Evolutionary conservation across 331 rosid genomes (phyloP).

Genomic region (Ulmus americana): DNA sequence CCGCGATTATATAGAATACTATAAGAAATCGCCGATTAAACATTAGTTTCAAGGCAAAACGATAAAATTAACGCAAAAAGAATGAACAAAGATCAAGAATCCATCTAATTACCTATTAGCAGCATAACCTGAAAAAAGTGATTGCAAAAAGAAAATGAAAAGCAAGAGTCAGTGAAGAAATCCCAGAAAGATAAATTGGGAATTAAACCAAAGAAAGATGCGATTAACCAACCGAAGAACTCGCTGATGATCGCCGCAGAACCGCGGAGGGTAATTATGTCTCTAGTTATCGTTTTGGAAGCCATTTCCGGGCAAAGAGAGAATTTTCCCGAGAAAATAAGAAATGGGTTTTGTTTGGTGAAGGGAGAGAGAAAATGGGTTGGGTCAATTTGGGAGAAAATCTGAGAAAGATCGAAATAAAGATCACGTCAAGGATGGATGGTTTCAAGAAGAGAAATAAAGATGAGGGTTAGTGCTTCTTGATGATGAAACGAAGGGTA

Average conservation of each 20-base stretch:
- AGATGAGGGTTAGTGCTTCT: conserved; percentile 21
- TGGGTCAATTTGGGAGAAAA: background rate
- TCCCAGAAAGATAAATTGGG: background rate
- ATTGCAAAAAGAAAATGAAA: background rate
- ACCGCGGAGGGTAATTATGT: conserved; percentile 94
- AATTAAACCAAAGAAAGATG: background rate
- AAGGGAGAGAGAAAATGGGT: background rate
- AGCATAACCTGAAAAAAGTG: conserved; percentile 68
- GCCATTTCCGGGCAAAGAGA: conserved; percentile 40
- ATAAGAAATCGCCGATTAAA: conserved; percentile 3
- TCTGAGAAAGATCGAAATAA: background rate
- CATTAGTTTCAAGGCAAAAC: background rate
- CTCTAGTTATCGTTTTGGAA: conserved; percentile 67
- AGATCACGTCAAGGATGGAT: background rate
- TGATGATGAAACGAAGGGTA: conserved; percentile 22
- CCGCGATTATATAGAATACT: conserved; percentile 87
- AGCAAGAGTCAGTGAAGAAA: conserved; percentile 19
- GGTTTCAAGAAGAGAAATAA: conserved; percentile 12
- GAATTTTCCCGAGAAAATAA: background rate
- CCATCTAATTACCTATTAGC: conserved; percentile 65
- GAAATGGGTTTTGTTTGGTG: background rate
- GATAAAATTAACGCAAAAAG: background rate
- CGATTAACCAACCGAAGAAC: conserved; percentile 58
- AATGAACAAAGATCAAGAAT: conserved; percentile 1
- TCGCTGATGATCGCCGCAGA: conserved; percentile 97